These are phyloP conservation scores for Nicotiana paniculata DNA, from an alignment of 257 asterid genomes.

Conservation along the genomic window DNA sequence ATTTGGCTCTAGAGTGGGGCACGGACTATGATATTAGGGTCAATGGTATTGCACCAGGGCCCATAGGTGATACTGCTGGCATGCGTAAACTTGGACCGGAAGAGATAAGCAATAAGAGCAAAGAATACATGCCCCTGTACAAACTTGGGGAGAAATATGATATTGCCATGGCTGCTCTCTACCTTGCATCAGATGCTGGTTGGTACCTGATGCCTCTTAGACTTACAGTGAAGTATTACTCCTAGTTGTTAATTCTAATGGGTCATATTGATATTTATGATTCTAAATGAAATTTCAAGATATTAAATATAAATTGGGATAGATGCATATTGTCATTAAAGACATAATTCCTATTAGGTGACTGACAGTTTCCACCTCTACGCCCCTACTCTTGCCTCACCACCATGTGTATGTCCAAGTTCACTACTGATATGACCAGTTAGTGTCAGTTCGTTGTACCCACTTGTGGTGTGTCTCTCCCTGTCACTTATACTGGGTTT, in stretches of 20 bases:
- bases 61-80: constrained; percentile 74
- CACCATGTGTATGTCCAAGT: not conserved
- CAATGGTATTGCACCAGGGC: constrained; percentile 90
- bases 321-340: not conserved
- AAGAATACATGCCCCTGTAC: constrained; percentile 47
- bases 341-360: not conserved
- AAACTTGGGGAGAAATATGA: constrained; percentile 88
- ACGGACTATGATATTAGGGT: constrained; percentile 75
- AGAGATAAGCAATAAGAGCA: constrained; percentile 40
- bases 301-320: not conserved
- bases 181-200: constrained; percentile 87
- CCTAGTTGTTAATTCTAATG: not conserved
- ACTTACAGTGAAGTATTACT: not conserved
- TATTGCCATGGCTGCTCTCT: constrained; percentile 86
- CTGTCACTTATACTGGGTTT: not conserved
- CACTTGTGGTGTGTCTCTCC: not conserved
- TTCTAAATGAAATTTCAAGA: not conserved
- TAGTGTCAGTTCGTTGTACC: not conserved
- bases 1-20: constrained; percentile 91
- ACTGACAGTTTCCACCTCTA: not conserved
- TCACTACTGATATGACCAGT: not conserved
- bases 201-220: constrained; percentile 17
- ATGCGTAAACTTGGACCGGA: constrained; percentile 62
- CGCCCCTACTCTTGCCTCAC: not conserved
- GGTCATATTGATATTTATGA: not conserved